Evolutionary conservation across 2,329 filamentous ascomycete species (phyloP), one percentile per base, ranked within the genome.

Genomic region (Colletotrichum cuscutae): DNA sequence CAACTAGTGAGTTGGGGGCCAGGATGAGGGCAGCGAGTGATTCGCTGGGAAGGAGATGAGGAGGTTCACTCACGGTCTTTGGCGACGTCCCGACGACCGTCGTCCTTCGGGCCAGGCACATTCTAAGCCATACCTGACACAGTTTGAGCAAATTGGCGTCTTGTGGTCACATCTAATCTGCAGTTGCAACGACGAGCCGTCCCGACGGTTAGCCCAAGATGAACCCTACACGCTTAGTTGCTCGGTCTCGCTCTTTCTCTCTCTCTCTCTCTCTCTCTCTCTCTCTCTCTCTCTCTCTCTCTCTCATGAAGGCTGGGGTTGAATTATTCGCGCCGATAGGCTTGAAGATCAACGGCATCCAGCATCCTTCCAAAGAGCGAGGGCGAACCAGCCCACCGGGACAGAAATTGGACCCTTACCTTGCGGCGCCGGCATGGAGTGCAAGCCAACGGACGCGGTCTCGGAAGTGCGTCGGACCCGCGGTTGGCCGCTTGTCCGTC

Each of bases 381-480:
- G 32, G 15, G 9, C 12, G 42, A 32, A 30, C 53, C 13, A 56
- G 52, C 67, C 49, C 13, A 46, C 19, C 22, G 19, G 46, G 26
- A 64, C 26, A 28, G 37, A 42, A 19, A 35, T 68, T 13, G 22
- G n/a, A 56, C 67, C 58, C 70, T 57, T 65, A 72, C 70, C 70
- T 72, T 72, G 54, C 70, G 70, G 70, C 70, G 70, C 60, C 70
- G 70, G 58, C 70, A 72, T 70, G 70, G 70, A 70, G 70, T 72
- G 66, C 70, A 72, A 59, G 70, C 70, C 66, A 72, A 65, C 46
- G 66, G 70, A 54, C 70, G 70, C 66, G 70, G 66, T 52, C 70
- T 72, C 70, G 70, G 70, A 61, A 72, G 66, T 70, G 70, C 66
- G 66, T 72, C 70, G 70, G 70, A 70, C 66, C 54, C 60, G 70